Evolutionary conservation across 768 basidiomycete species (phyloP), one percentile per base, ranked within the genome.

Genomic region (Boletus rufocinnamomeus): DNA sequence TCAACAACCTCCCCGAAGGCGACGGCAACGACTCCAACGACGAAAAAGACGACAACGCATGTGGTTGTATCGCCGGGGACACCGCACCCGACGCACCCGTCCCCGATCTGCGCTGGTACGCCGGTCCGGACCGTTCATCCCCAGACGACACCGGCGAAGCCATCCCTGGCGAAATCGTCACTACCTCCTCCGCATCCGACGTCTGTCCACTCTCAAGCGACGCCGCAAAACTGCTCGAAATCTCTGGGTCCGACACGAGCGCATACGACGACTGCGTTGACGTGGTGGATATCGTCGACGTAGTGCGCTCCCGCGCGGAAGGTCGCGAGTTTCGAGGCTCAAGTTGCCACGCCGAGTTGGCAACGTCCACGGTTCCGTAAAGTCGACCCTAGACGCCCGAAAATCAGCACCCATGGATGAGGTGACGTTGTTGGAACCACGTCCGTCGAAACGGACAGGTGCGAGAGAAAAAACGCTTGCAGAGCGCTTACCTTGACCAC

Each of bases 231-330:
- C 87, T 89, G 73, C 89, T 91, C 6, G 90, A 90, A 52, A 92
- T 87, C 63, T 93, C 91, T 2, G 84, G 85, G 64, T 93, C 91
- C n/a, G 91, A 91, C 10, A 93, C 79, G 56, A 91, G 80, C 5
- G 91, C 90, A 64, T 85, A 93, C 0, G 91, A 93, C 21, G 91
- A 93, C 30, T 84, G 88, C 0, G 88, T 88, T 4, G 89, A 91
- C 0, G 85, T 76, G 2, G 88, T 89, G 10, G 90, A 91, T 7
- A 86, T 76, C 16, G 87, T 85, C 16, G 89, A 91, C 3, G 84
- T 85, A 0, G 91, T 92, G 21, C 89, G 85, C 58, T 87, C 89
- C 65, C 91, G 79, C 17, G 79, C 76, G 0, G 84, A 81, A 43
- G 80, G 75, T 9, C 72, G 66, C 23, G 82, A 77, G 16, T 74